phyloP scores from a whole-genome alignment of 1,139 yeast genomes.

The Geotrichum carabidarum region DNA sequence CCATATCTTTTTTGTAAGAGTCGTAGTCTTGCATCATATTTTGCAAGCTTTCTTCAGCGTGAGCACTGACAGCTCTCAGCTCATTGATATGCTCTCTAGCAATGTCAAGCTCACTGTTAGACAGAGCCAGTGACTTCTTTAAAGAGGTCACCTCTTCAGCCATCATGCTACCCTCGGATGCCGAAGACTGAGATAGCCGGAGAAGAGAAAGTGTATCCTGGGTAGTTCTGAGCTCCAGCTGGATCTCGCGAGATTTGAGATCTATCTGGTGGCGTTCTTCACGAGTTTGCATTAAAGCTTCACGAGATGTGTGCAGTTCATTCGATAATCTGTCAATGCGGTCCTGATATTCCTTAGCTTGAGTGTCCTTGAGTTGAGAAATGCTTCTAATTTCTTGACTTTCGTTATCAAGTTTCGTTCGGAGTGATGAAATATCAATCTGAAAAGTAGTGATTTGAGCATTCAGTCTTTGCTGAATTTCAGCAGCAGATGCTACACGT shows the following conservation, averaged over 20 bases:
- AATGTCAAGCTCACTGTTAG: slow-evolving; percentile 46
- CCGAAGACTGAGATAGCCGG: slow-evolving; percentile 22
- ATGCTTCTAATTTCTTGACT: slow-evolving; percentile 35
- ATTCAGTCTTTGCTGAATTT: slow-evolving; percentile 48
- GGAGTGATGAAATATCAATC: slow-evolving; percentile 42
- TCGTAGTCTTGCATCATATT: slow-evolving; percentile 44
- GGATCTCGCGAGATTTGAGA: slow-evolving; percentile 34
- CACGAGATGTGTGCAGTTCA: slow-evolving; percentile 45
- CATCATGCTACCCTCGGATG: slow-evolving; percentile 21
- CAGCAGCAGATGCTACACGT: slow-evolving; percentile 51
- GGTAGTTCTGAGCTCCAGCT: slow-evolving; percentile 38
- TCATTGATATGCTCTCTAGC: slow-evolving; percentile 48
- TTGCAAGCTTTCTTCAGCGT: slow-evolving; percentile 48
- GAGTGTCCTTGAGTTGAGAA: slow-evolving; percentile 29
- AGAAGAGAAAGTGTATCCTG: slow-evolving; percentile 38
- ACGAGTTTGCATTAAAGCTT: slow-evolving; percentile 44
- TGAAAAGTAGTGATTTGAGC: slow-evolving; percentile 53
- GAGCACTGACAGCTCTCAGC: slow-evolving; percentile 46
- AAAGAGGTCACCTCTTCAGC: slow-evolving; percentile 35
- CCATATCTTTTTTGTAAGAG: slow-evolving; percentile 41
- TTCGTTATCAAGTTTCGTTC: slow-evolving; percentile 49
- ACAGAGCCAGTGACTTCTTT: slow-evolving; percentile 41
- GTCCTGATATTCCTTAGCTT: slow-evolving; percentile 52
- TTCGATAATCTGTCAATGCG: slow-evolving; percentile 55
- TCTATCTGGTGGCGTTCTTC: slow-evolving; percentile 38